These are phyloP conservation scores for Sedum album DNA, from an alignment of 164 flowering plant species.

Conservation along the genomic window DNA sequence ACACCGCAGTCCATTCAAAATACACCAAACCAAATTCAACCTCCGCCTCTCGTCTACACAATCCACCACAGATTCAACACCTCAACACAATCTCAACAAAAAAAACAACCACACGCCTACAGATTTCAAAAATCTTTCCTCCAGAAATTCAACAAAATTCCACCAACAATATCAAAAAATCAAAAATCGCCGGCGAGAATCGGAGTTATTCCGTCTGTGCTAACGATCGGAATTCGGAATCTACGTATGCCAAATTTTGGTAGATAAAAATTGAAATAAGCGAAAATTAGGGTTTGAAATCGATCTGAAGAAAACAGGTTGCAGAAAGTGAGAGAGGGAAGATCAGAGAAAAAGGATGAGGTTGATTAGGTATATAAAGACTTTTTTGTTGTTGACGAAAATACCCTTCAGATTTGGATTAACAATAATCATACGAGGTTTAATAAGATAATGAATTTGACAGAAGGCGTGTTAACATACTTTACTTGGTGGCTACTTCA, in stretches of 20 bases:
- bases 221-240: not conserved
- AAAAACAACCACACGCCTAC: not conserved
- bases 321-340: not conserved
- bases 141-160: not conserved
- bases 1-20: constrained; percentile 9
- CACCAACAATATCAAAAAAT: not conserved
- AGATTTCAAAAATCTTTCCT: not conserved
- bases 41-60: not conserved
- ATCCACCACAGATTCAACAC: not conserved
- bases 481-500: constrained; percentile 5
- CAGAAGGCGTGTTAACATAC: not conserved
- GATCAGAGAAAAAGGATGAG: not conserved
- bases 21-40: not conserved
- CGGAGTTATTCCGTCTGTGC: not conserved
- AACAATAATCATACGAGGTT: not conserved
- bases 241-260: not conserved
- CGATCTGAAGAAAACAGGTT: not conserved
- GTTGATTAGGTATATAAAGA: not conserved
- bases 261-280: not conserved
- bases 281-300: not conserved
- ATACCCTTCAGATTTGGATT: not conserved
- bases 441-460: not conserved
- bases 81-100: not conserved
- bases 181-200: not conserved
- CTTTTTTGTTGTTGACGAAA: not conserved